Evolutionary conservation across 2,329 filamentous ascomycete species (phyloP).

Genomic region (Mycosphaerelloides madeirae): DNA sequence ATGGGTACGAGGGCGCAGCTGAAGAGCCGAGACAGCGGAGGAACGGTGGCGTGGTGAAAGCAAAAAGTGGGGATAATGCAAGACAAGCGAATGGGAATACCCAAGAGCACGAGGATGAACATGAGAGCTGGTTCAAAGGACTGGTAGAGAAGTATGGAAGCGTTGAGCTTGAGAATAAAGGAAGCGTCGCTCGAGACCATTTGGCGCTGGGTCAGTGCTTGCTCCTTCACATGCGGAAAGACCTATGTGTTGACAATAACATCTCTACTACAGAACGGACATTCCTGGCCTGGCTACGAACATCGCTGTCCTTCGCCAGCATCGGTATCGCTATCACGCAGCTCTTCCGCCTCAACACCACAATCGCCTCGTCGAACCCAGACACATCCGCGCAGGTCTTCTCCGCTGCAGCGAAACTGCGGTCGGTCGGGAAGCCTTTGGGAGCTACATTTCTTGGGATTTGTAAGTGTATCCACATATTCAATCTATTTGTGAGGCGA

Average conservation of each 20-base stretch:
- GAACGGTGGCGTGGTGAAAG: too few relatives aligned
- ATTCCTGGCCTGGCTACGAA: conserved; percentile 80
- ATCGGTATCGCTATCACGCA: conserved; percentile 82
- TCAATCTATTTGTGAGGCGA: not conserved
- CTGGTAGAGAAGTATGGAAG: conserved; percentile 57
- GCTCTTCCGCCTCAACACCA: conserved; percentile 75
- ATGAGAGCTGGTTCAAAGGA: conserved; percentile 49
- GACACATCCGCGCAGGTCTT: conserved; percentile 5
- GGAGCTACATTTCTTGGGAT: conserved; percentile 73
- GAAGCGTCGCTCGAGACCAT: conserved; percentile 77
- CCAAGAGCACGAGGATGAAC: conserved; percentile 20
- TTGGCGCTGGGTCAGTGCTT: conserved; percentile 62
- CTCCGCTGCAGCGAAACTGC: conserved; percentile 37
- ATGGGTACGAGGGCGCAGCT: not conserved
- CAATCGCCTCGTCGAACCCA: conserved; percentile 38
- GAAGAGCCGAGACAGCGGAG: too few relatives aligned
- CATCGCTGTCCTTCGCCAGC: conserved; percentile 72
- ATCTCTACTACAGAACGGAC: conserved; percentile 59
- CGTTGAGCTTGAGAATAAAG: conserved; percentile 80
- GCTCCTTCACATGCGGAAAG: not conserved
- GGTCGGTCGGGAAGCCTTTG: conserved; percentile 66
- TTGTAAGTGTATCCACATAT: conserved; percentile 23
- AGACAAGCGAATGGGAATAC: conserved; percentile 5
- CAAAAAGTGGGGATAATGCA: not conserved
- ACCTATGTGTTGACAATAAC: not conserved